phyloP scores from a whole-genome alignment of 768 basidiomycete genomes.

The Flagelloscypha sp. region DNA sequence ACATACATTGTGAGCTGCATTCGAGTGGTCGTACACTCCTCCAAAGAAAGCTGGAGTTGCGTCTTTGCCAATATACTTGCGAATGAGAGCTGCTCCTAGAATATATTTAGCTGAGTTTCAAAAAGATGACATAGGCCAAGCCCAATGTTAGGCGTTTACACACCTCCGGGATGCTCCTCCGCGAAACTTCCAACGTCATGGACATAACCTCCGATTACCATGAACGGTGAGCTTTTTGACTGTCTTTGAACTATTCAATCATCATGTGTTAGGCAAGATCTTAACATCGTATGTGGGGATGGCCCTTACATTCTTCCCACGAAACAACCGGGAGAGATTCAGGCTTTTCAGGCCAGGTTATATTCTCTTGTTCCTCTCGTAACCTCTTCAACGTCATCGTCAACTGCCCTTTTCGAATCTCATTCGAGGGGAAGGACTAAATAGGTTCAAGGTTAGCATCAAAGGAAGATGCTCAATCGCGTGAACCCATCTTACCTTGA shows the following conservation, averaged over 20 bases:
- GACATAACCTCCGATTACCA: constrained; percentile 87
- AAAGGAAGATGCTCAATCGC: too few relatives aligned
- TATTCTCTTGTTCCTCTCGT: too few relatives aligned
- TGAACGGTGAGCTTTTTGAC: constrained; percentile 66
- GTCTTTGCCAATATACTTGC: constrained; percentile 34
- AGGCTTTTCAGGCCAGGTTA: too few relatives aligned
- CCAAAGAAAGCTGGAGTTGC: constrained; percentile 41
- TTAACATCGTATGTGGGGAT: too few relatives aligned
- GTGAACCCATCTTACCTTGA: constrained; percentile 50
- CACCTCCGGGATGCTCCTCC: constrained; percentile 89
- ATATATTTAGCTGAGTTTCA: constrained; percentile 2
- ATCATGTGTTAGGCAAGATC: constrained; percentile 3
- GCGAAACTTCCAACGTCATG: constrained; percentile 81
- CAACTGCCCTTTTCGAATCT: constrained; percentile 39
- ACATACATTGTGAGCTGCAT: constrained; percentile 45
- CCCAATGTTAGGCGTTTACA: constrained; percentile 54
- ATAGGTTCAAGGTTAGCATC: too few relatives aligned
- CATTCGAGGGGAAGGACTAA: constrained; percentile 37
- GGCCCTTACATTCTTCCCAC: too few relatives aligned
- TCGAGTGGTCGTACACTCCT: constrained; percentile 52
- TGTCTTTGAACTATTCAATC: constrained; percentile 62
- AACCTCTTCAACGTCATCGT: too few relatives aligned
- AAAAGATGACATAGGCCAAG: constrained; percentile 4
- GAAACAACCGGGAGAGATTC: too few relatives aligned
- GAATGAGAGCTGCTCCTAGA: too few relatives aligned